phyloP scores from a whole-genome alignment of 2,329 filamentous ascomycete genomes.

The Pseudophaeomoniella oleicola region DNA sequence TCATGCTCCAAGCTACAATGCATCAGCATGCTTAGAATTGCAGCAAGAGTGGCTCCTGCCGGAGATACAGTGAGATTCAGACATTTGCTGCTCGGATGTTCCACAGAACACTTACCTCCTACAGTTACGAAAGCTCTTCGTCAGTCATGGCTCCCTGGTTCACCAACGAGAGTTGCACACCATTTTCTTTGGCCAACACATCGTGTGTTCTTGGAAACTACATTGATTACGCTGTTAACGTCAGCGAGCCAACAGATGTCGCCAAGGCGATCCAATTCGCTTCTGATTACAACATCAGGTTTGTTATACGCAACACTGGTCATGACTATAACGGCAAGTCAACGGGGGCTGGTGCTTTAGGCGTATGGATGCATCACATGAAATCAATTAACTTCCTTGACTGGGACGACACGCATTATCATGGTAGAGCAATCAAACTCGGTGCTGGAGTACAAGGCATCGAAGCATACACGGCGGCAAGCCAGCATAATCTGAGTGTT shows the following conservation, averaged over 20 bases:
- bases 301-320: slow-evolving; percentile 30
- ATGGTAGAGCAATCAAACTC: slow-evolving; percentile 37
- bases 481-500: slow-evolving; percentile 30
- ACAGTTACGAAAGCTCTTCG: slow-evolving; percentile 8
- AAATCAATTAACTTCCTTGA: slow-evolving; percentile 14
- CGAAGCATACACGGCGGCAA: slow-evolving; percentile 32
- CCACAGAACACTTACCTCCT: no score
- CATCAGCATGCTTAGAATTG: slow-evolving; percentile 9
- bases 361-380: slow-evolving; percentile 19
- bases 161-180: slow-evolving; percentile 18
- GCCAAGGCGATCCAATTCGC: slow-evolving; percentile 23
- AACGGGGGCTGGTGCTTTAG: slow-evolving; percentile 40
- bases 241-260: slow-evolving; percentile 12
- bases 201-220: slow-evolving; percentile 17
- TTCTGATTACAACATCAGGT: slow-evolving; percentile 31
- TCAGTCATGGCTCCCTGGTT: slow-evolving; percentile 20
- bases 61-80: slow-evolving; percentile 13
- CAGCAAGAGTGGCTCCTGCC: slow-evolving; percentile 15
- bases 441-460: slow-evolving; percentile 39
- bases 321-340: slow-evolving; percentile 40
- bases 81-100: neutral
- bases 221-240: slow-evolving; percentile 22
- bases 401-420: slow-evolving; percentile 29
- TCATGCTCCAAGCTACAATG: slow-evolving; percentile 16
- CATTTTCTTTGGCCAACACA: slow-evolving; percentile 12